Percentiles rank a stretch among this genome's conserved stretches.
These are phyloP conservation scores for Solioccasus polychromus DNA, from an alignment of 768 basidiomycete genomes.

Conservation along the genomic window DNA sequence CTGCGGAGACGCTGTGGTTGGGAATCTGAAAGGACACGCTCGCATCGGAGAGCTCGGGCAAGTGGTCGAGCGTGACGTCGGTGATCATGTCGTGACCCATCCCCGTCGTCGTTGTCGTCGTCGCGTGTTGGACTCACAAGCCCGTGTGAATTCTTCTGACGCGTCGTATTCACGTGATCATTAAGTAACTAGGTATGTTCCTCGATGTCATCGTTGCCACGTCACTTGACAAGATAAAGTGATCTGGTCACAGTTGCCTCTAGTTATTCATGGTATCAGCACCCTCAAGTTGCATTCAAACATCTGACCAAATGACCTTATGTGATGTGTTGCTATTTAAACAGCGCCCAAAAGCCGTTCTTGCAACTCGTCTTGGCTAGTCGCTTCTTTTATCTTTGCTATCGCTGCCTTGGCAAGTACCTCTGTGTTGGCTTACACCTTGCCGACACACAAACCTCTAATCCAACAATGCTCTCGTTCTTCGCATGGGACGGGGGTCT, in stretches of 20 bases:
- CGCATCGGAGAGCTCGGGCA: conserved; percentile 50
- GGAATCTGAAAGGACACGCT: conserved; percentile 51
- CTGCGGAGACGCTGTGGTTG: conserved; percentile 29
- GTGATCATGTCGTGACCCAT: conserved; percentile 27
- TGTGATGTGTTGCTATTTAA: conserved; percentile 10
- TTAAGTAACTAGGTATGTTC: no score
- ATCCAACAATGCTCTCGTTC: background rate
- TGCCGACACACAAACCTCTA: background rate
- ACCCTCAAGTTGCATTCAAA: conserved; percentile 2
- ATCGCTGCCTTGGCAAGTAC: background rate
- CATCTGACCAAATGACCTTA: conserved; percentile 21
- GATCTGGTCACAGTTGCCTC: no score
- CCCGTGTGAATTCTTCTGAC: conserved; percentile 26
- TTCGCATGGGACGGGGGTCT: background rate
- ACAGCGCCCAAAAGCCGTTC: conserved; percentile 1
- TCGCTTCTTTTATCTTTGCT: background rate
- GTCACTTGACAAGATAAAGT: no score
- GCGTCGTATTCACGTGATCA: conserved; percentile 30
- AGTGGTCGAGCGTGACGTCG: conserved; percentile 49
- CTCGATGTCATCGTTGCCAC: background rate
- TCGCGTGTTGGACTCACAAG: conserved; percentile 5
- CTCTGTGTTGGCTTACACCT: background rate
- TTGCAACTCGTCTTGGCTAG: background rate
- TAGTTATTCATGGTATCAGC: no score
- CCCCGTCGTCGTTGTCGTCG: background rate